These are phyloP conservation scores for Aspergillus cristatus DNA, from an alignment of 495 filamentous ascomycete genomes.

Conservation along the genomic window DNA sequence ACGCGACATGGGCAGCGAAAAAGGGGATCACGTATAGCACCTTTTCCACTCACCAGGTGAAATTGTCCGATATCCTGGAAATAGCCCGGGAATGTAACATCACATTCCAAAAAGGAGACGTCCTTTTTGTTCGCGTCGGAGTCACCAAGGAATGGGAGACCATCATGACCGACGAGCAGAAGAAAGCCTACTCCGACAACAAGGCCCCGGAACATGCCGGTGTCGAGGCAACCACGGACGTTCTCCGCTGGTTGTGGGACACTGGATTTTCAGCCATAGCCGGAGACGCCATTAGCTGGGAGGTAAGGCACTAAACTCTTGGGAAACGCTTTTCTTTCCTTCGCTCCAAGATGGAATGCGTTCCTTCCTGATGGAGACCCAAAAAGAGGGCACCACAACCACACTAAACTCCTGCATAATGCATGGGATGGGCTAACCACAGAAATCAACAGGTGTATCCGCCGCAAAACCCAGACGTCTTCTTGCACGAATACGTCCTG, in stretches of 20 bases:
- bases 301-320: slow-evolving; percentile 15
- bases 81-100: slow-evolving; percentile 27
- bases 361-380: no score
- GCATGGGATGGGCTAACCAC: slow-evolving; percentile 2
- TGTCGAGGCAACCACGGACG: slow-evolving; percentile 31
- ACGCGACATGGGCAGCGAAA: slow-evolving; percentile 39
- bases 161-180: slow-evolving; percentile 26
- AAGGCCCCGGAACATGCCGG: slow-evolving; percentile 26
- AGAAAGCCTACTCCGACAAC: slow-evolving; percentile 19
- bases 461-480: slow-evolving; percentile 21
- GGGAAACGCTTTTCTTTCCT: not conserved
- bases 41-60: slow-evolving; percentile 31
- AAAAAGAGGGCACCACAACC: no score
- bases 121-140: slow-evolving; percentile 44
- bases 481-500: slow-evolving; percentile 45
- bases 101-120: slow-evolving; percentile 38
- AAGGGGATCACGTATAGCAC: slow-evolving; percentile 27
- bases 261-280: slow-evolving; percentile 42
- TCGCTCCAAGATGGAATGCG: slow-evolving; percentile 1
- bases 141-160: slow-evolving; percentile 33
- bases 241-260: slow-evolving; percentile 40
- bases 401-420: no score
- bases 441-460: slow-evolving; percentile 18
- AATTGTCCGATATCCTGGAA: slow-evolving; percentile 29
- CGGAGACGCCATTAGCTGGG: slow-evolving; percentile 39